Evolutionary conservation across 140 eudicot genomes (phyloP), one percentile per base, ranked within the genome.

Genomic region (Senecio squalidus): DNA sequence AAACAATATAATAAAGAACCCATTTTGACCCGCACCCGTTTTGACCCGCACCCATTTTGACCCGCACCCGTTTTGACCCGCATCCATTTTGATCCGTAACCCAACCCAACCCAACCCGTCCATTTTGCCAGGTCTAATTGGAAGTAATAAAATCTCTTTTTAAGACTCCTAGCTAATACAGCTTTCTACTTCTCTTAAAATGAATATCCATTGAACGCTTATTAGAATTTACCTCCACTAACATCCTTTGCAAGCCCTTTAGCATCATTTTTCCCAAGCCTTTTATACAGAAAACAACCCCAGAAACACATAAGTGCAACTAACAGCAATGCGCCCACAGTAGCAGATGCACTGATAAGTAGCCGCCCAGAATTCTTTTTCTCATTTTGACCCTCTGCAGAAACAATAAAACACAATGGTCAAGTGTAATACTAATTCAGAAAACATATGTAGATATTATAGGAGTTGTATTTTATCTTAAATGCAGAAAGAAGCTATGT

Each of bases 271-370:
- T 81, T 91, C 23, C 98, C 96, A 22, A 91, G 82, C 72, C 70
- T 86, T 69, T 91, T 91, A 55, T 91, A 86, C 24, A 91, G 90
- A 74, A 80, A 87, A 79, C 98, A 91, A 10, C 98, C 98, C 96
- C 98, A 86, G 77, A 83, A 86, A 71, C 98, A 91, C 98, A 91
- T 91, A n/a, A 91, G 88, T 64, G 98, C 98, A 62, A 91, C 96
- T 57, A 91, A 66, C 62, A 86, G 89, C 65, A 91, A 70, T 29
- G 96, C 96, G 50, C 96, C 94, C 6, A 86, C 83, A 49, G 91
- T 84, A 51, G 94, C 94, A 49, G 82, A 82, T 60, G 96, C 90
- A 75, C 96, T 88, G 20, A 85, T 76, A 50, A 84, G 82, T 53
- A 88, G 80, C 64, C 94, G 73, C 14, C 94, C 96, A 10, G 87